Conservation (phyloP, 257 asterid species). For the Euphrasia confusa region DNA sequence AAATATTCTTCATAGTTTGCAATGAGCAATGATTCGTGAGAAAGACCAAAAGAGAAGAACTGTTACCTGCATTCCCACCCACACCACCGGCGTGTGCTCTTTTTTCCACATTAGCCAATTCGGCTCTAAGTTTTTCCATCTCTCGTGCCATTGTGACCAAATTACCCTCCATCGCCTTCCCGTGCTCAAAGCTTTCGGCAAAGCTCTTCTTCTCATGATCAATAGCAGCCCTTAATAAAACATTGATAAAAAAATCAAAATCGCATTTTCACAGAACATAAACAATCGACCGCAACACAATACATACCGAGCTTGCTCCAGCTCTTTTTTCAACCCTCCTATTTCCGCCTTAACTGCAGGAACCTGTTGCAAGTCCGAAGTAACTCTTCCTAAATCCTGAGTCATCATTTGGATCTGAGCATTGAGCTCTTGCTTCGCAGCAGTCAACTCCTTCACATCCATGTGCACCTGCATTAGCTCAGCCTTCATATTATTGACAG, state of each 20-base stretch:
- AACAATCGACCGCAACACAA: not conserved
- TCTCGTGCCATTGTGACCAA: conserved; percentile 79
- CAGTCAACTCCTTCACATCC: conserved; percentile 76
- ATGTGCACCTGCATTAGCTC: conserved; percentile 77
- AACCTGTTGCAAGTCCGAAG: conserved; percentile 67
- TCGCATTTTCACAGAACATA: not conserved
- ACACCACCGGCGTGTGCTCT: conserved; percentile 64
- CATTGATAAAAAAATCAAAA: conserved; percentile 26
- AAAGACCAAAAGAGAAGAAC: conserved; percentile 8
- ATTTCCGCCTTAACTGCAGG: conserved; percentile 77
- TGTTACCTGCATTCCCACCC: conserved; percentile 63
- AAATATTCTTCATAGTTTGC: too few relatives aligned
- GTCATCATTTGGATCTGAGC: conserved; percentile 78
- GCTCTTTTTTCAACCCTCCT: conserved; percentile 59
- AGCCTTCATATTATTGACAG: conserved; percentile 62
- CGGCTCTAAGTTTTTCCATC: conserved; percentile 92
- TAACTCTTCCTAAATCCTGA: conserved; percentile 75
- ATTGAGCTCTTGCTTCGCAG: conserved; percentile 68
- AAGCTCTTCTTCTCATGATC: conserved; percentile 88
- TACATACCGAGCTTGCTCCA: conserved; percentile 72
- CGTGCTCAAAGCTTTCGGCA: conserved; percentile 88
- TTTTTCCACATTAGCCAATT: conserved; percentile 86
- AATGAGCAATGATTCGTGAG: too few relatives aligned
- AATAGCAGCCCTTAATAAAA: conserved; percentile 64
- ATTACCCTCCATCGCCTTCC: conserved; percentile 84